Evolutionary conservation across 139 green algal species (phyloP).

Genomic region (Microglena sp.): DNA sequence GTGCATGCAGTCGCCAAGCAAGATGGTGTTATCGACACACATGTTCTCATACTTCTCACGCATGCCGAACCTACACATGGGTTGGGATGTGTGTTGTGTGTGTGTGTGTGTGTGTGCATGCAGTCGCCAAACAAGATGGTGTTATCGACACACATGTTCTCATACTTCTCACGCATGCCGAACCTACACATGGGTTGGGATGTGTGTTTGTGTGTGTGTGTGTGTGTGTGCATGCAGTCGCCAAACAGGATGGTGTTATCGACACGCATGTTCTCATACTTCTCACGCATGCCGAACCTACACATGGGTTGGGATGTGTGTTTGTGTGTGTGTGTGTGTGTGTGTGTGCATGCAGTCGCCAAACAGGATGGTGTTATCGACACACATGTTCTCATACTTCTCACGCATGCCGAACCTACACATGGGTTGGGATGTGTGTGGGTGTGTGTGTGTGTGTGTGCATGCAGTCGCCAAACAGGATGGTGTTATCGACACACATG

Average conservation of each 20-base stretch:
- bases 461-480: conserved; percentile 59
- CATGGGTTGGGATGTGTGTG: no score
- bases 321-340: no score
- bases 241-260: conserved; percentile 46
- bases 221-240: conserved; percentile 53
- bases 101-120: no score
- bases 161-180: conserved; percentile 16
- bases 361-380: conserved; percentile 41
- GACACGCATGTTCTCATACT: conserved; percentile 31
- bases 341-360: conserved; percentile 54
- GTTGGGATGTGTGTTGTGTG: no score
- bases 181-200: no score
- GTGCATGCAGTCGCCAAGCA: conserved; percentile 59
- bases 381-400: conserved; percentile 31
- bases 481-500: conserved; percentile 27
- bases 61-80: conserved; percentile 28
- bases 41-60: conserved; percentile 21
- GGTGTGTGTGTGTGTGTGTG: no score
- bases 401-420: conserved; percentile 24
- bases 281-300: conserved; percentile 22
- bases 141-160: conserved; percentile 29
- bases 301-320: no score
- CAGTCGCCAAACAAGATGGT: conserved; percentile 59
- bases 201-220: no score
- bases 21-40: conserved; percentile 34